phyloP scores from a whole-genome alignment of 2,329 filamentous ascomycete genomes.

The Trichophaea hybrida region DNA sequence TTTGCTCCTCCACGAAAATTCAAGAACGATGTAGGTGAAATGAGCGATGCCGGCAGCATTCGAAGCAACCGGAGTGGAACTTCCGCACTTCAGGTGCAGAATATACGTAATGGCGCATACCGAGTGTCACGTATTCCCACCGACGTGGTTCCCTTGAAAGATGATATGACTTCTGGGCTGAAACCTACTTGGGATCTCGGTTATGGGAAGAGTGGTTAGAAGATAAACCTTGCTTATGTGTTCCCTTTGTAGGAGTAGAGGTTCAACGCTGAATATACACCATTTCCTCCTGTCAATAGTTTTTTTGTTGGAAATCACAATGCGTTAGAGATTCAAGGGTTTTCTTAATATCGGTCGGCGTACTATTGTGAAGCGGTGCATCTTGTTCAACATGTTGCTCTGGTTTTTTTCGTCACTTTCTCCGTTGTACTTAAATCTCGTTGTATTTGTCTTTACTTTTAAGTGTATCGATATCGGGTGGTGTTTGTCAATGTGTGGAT shows the following conservation, averaged over 20 bases:
- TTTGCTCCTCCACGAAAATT: slow-evolving; percentile 68
- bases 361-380: neutral
- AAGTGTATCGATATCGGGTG: neutral
- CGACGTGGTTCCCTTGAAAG: slow-evolving; percentile 63
- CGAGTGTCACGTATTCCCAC: slow-evolving; percentile 72
- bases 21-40: slow-evolving; percentile 42
- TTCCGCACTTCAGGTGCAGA: slow-evolving; percentile 52
- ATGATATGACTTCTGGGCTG: slow-evolving; percentile 47
- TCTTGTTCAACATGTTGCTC: neutral
- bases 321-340: neutral
- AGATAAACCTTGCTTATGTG: neutral
- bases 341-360: neutral
- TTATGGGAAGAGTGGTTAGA: neutral
- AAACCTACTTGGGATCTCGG: slow-evolving; percentile 41
- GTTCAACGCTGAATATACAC: neutral
- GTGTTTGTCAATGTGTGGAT: neutral
- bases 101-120: slow-evolving; percentile 70
- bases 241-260: neutral
- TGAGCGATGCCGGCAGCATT: slow-evolving; percentile 54
- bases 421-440: neutral
- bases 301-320: slow-evolving; percentile 2
- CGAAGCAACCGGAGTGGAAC: slow-evolving; percentile 64
- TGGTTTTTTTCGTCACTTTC: neutral
- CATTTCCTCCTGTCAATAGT: slow-evolving; percentile 1
- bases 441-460: neutral